Evolutionary conservation across 257 asterid species (phyloP).

Genomic region (Thymus mandschuricus): DNA sequence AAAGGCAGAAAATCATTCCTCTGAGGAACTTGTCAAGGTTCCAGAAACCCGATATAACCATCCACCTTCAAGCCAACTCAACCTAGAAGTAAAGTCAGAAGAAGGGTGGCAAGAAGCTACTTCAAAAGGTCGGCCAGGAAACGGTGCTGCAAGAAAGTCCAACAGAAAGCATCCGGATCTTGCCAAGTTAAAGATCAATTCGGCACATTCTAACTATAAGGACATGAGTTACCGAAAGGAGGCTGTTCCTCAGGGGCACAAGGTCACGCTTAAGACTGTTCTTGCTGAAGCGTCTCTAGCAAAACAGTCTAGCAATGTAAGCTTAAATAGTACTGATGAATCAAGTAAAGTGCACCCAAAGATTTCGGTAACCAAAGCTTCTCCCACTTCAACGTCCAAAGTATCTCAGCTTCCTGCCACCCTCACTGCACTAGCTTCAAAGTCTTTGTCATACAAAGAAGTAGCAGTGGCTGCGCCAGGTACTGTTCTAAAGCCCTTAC

Average conservation of each 20-base stretch:
- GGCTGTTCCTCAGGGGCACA: constrained; percentile 55
- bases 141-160: constrained; percentile 57
- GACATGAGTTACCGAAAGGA: constrained; percentile 62
- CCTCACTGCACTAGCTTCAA: constrained; percentile 75
- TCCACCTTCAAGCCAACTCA: constrained; percentile 42
- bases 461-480: constrained; percentile 97
- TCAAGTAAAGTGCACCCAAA: constrained; percentile 52
- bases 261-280: constrained; percentile 46
- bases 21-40: constrained; percentile 37
- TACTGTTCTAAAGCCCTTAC: constrained; percentile 90
- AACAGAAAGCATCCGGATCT: constrained; percentile 71
- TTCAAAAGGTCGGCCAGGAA: constrained; percentile 72
- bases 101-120: constrained; percentile 98
- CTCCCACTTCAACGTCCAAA: constrained; percentile 52
- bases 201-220: constrained; percentile 52
- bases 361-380: constrained; percentile 45
- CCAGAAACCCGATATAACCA: constrained; percentile 31
- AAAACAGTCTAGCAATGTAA: constrained; percentile 49
- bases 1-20: constrained; percentile 38
- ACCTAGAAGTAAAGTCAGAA: constrained; percentile 62
- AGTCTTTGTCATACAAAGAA: constrained; percentile 90
- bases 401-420: constrained; percentile 55
- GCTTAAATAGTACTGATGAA: constrained; percentile 44
- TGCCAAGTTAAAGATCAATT: constrained; percentile 63
- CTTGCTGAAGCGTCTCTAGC: constrained; percentile 47